phyloP scores from a whole-genome alignment of 371 early-diverging fungal genomes.

The Dichotomocladium elegans region DNA sequence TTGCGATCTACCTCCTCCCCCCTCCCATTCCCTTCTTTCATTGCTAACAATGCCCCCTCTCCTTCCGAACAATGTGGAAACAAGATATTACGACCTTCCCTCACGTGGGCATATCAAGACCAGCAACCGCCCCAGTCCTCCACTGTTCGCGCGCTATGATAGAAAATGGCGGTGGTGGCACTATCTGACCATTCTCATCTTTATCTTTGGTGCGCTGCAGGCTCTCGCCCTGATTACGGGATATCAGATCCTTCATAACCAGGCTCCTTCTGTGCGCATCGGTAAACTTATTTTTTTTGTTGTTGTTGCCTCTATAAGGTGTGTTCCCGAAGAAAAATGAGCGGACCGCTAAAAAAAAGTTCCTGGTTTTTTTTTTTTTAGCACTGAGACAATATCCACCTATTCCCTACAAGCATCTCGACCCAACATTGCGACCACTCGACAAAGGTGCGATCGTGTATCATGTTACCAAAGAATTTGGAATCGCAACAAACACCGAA shows the following conservation, averaged over 20 bases:
- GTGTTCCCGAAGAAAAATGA: too few species aligned
- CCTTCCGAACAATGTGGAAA: conserved; percentile 16
- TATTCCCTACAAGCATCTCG: conserved; percentile 47
- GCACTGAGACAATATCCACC: conserved; percentile 31
- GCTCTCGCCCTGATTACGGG: conserved; percentile 34
- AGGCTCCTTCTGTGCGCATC: conserved; percentile 39
- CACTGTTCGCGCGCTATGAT: conserved; percentile 9
- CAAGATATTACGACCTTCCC: conserved; percentile 12
- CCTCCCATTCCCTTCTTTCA: conserved; percentile 2
- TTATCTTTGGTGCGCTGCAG: conserved; percentile 34
- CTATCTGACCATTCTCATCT: conserved; percentile 25
- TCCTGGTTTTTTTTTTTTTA: conserved; percentile 3
- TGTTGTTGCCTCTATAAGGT: background rate
- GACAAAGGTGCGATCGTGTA: conserved; percentile 38
- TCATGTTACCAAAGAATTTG: conserved; percentile 66
- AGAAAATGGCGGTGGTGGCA: conserved; percentile 49
- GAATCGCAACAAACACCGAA: conserved; percentile 57
- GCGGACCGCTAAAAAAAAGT: background rate
- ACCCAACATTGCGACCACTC: conserved; percentile 19
- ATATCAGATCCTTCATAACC: conserved; percentile 25
- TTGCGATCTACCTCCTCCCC: conserved; percentile 2
- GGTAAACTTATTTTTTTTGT: conserved; percentile 15
- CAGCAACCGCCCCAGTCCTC: background rate
- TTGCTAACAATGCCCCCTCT: conserved; percentile 8
- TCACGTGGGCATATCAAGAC: background rate